These are phyloP conservation scores for Ormosia emarginata DNA, from an alignment of 306 rosid genomes.

Conservation along the genomic window DNA sequence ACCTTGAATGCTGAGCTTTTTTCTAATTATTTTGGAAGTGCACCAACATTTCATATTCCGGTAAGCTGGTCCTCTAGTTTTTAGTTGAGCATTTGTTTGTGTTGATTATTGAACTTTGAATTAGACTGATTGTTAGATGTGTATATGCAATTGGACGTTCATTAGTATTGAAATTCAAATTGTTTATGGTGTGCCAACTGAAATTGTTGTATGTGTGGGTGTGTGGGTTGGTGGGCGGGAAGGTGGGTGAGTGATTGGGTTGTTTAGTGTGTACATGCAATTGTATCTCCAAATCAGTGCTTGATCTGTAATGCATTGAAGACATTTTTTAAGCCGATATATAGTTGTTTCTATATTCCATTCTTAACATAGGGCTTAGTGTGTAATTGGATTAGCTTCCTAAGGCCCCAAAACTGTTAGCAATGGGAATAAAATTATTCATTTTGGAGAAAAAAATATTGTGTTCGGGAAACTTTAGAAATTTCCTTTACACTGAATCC, in stretches of 20 bases:
- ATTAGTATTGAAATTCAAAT: not conserved
- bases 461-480: not conserved
- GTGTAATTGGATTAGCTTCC: constrained; percentile 6
- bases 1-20: constrained; percentile 91
- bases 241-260: constrained; percentile 1
- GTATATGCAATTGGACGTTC: not conserved
- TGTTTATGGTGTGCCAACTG: not conserved
- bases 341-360: not conserved
- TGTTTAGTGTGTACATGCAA: not conserved
- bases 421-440: not conserved
- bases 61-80: constrained; percentile 37
- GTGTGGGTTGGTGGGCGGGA: not conserved
- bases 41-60: constrained; percentile 74
- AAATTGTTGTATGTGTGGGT: not conserved
- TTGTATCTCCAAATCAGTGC: not conserved
- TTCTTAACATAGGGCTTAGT: not conserved
- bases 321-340: not conserved
- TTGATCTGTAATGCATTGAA: not conserved
- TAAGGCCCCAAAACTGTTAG: not conserved
- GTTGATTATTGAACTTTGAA: not conserved
- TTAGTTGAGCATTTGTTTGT: constrained; percentile 13
- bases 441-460: not conserved
- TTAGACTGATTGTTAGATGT: not conserved
- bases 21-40: constrained; percentile 70
- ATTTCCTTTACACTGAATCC: not conserved